A percentile compares a stretch with the other conserved stretches of the same genome.
These are phyloP conservation scores for Hylodesmum podocarpum DNA, from an alignment of 306 rosid species.

Conservation along the genomic window DNA sequence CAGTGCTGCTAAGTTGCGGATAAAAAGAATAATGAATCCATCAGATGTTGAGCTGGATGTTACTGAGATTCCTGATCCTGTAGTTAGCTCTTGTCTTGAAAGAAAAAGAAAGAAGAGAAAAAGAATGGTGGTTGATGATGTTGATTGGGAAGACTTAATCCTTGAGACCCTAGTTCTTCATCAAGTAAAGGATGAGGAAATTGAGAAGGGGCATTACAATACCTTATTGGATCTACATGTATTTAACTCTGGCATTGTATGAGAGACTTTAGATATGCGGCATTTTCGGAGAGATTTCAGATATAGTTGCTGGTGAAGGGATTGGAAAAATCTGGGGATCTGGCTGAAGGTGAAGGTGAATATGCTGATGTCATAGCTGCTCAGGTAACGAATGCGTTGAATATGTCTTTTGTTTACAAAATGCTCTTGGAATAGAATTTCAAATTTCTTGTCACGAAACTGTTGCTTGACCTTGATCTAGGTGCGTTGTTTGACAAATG, in stretches of 20 bases:
- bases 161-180: slow-evolving; percentile 76
- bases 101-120: slow-evolving; percentile 60
- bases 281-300: slow-evolving; percentile 1
- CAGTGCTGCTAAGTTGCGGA: background rate
- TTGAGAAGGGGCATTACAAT: slow-evolving; percentile 74
- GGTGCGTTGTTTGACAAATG: slow-evolving; percentile 78
- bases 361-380: slow-evolving; percentile 68
- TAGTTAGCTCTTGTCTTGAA: background rate
- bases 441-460: background rate
- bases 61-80: background rate
- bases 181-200: slow-evolving; percentile 66
- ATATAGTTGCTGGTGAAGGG: slow-evolving; percentile 72
- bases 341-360: slow-evolving; percentile 59
- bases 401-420: background rate
- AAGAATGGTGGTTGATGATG: slow-evolving; percentile 28
- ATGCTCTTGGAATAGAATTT: background rate
- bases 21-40: background rate
- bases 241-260: slow-evolving; percentile 47
- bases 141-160: slow-evolving; percentile 79
- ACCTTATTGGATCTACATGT: slow-evolving; percentile 64
- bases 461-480: slow-evolving; percentile 31
- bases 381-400: slow-evolving; percentile 54
- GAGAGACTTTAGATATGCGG: background rate
- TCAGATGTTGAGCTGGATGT: background rate
- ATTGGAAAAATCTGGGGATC: slow-evolving; percentile 64